These are phyloP conservation scores for Hsuehochloa calcarea DNA, from an alignment of 176 grass and related monocot species.

Conservation along the genomic window DNA sequence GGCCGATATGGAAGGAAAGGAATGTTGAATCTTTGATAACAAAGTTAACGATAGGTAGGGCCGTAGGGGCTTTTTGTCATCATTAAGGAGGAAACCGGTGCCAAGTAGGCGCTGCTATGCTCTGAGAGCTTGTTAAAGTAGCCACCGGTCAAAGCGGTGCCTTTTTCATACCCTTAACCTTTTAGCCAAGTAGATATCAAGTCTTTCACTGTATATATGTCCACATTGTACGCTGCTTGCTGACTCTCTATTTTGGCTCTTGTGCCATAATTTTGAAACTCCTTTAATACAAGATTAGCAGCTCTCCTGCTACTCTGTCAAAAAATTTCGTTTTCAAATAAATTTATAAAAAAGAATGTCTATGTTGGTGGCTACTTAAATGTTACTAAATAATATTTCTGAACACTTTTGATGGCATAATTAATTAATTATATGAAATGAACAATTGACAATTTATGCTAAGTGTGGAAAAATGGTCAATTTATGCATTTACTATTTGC, in stretches of 20 bases:
- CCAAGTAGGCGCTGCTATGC: neutral
- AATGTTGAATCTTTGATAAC: neutral
- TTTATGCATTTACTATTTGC: neutral
- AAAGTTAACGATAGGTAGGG: neutral
- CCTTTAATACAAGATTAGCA: neutral
- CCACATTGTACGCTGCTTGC: neutral
- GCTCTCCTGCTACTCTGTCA: neutral
- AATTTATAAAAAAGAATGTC: neutral
- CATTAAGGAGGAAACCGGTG: neutral
- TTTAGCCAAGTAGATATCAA: neutral
- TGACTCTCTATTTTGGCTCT: neutral
- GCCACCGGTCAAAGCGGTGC: neutral
- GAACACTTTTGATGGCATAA: neutral
- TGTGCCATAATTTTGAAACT: neutral
- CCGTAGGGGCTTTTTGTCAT: neutral
- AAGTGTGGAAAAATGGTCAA: neutral
- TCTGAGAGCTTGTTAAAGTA: neutral
- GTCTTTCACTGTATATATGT: neutral
- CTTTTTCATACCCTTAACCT: neutral
- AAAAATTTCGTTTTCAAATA: neutral
- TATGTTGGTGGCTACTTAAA: neutral
- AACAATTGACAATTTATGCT: neutral
- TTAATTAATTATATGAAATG: neutral
- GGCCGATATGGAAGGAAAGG: neutral
- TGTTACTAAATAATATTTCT: neutral